Evolutionary conservation across 2,329 filamentous ascomycete species (phyloP), one percentile per base, ranked within the genome.

Genomic region (Ustulina deusta): DNA sequence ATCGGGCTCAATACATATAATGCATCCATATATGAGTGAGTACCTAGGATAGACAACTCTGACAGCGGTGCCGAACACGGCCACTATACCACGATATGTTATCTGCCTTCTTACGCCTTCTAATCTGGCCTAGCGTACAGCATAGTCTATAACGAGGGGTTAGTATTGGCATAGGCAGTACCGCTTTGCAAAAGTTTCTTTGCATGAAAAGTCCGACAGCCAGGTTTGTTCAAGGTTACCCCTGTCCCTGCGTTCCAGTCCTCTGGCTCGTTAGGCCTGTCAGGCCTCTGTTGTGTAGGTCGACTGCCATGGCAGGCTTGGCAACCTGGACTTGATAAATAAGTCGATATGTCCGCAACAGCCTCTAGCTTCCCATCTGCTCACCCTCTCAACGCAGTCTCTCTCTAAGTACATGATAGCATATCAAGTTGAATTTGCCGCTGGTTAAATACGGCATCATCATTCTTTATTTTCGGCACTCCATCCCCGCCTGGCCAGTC

Each of bases 151-250:
- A n/a, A n/a, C n/a, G n/a, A n/a, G n/a, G n/a, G n/a, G n/a, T n/a
- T n/a, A n/a, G n/a, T n/a, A n/a, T n/a, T n/a, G n/a, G n/a, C n/a
- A n/a, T n/a, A n/a, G 29, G 29, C 29, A 61, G 40, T 57, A 49
- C 54, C 49, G 49, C 48, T 27, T 61, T 57, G 52, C 52, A 59
- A 40, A 67, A 56, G 65, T 67, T 42, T 66, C 60, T 38, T 61
- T 56, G 61, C 55, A 64, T 59, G 38, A 66, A 44, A 65, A 55
- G 66, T 48, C 57, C 62, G 52, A 58, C 44, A 56, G 36, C 52
- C 46, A 62, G 66, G 66, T 52, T 58, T 65, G 57, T 44, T 51
- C 66, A 58, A 65, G 61, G 57, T 48, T 51, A 61, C 56, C 66
- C 66, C 66, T 65, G 42, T 48, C 58, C 52, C 48, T 54, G 36